Evolutionary conservation across 1,284 basidiomycete genomes (phyloP).

Genomic region (Cerioporus squamosus): DNA sequence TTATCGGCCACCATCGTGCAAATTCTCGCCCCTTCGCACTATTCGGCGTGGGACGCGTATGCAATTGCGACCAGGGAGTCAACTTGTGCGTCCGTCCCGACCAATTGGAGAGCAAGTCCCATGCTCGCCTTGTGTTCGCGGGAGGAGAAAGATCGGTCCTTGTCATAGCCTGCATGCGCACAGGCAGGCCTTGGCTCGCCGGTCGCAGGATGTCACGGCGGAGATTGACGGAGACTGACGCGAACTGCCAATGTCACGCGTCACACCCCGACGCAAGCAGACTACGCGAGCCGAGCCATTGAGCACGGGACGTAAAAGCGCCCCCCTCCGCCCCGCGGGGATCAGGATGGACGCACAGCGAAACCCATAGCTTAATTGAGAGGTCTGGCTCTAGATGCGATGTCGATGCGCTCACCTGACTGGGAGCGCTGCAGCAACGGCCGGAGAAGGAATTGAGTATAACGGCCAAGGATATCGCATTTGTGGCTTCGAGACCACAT

Average conservation of each 20-base stretch:
- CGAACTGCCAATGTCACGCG: slow-evolving; percentile 6
- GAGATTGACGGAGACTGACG: slow-evolving; percentile 18
- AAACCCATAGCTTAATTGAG: too few species aligned
- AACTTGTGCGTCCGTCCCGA: not conserved
- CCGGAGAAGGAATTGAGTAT: too few species aligned
- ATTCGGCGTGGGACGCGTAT: slow-evolving; percentile 13
- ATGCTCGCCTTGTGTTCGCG: slow-evolving; percentile 3
- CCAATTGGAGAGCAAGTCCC: not conserved
- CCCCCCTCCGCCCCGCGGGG: too few species aligned
- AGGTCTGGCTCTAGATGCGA: too few species aligned
- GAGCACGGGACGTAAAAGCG: too few species aligned
- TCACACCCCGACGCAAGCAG: slow-evolving; percentile 8
- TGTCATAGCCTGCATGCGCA: slow-evolving; percentile 8
- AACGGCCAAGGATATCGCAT: too few species aligned
- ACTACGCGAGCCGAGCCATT: too few species aligned
- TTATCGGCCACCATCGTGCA: not conserved
- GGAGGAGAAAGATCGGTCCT: slow-evolving; percentile 16
- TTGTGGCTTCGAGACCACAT: too few species aligned
- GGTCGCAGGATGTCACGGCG: slow-evolving; percentile 9
- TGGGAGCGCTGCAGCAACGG: too few species aligned
- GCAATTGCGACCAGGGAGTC: slow-evolving; percentile 2
- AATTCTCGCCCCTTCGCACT: not conserved
- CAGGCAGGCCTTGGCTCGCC: not conserved
- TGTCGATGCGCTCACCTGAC: too few species aligned
- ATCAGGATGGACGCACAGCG: too few species aligned